Base-by-base conservation (phyloP, 2,329 filamentous ascomycete genomes). In the Thielaviopsis ethacetica region DNA sequence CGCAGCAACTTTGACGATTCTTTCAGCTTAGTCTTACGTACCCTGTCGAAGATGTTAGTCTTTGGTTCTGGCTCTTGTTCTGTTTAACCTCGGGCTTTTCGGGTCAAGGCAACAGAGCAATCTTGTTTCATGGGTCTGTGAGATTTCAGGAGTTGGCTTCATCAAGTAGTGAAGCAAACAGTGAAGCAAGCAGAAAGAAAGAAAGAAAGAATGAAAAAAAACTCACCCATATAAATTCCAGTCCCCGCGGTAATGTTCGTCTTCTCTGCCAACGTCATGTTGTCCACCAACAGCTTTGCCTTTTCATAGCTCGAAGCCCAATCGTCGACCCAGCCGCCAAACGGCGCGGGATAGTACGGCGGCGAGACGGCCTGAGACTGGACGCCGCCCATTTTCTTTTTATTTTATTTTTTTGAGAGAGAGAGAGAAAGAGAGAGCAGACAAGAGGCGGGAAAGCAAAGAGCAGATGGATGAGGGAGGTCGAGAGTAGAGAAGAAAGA, bases 191-290 rank as follows among this genome's bases (percentile, higher is more conserved):
- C 27, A 17, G 27, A 17, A 54, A 19, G 19, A 15, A 21, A 44
- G n/a, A 30, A 12, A 50, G 5, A 56, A 54, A 24, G 24, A 15
- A 49, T 6, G 47, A 22, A 55, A 30, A 34, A 53, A 26, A 22
- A 64, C 66, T 63, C 66, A 73, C 79, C 85, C 86, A 89, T 90
- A 63, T 76, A 84, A 50, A 84, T 76, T 1, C 86, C 86, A 1
- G 79, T 84, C 3, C 86, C 86, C 1, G 80, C 79, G 0, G 85
- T 89, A 56, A 90, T 76, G 66, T 90, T 91, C 3, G 85, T 83
- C 71, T 91, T 91, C 68, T 91, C 87, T 1, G 85, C 86, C 59
- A 91, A 70, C 0, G 86, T 91, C 86, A 91, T 88, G 54, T 81
- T 78, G 57, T 81, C 79, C 17, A 91, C 86, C 15, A 91, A 69